Base-by-base conservation (phyloP, 768 basidiomycete genomes). In the Suillus plorans region DNA sequence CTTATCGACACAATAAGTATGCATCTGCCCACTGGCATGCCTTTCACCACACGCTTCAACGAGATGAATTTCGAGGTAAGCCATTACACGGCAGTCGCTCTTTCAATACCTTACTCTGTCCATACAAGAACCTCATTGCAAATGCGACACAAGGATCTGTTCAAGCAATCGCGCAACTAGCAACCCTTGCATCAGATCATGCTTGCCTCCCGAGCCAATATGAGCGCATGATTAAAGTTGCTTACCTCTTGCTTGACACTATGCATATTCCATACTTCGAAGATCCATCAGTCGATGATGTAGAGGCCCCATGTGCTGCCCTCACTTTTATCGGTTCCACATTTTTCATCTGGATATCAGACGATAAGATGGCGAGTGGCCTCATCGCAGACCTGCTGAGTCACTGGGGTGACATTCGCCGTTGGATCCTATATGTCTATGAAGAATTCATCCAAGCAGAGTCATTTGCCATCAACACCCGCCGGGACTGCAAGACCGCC, bases 351-450 rank as follows among this genome's bases (percentile, higher is more conserved):
- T 75, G 74, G 74, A 58, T 73, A 36, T 67, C 53, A 44, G 55
- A 68, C 61, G 56, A 47, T 14, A 68, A 69, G 18, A 49, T 69
- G 41, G 45, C 47, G 56, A 20, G 62, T 25, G 45, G 61, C 14
- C 73, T 75, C n/a, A 18, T 55, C 41, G 66, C 66, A 28, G 58
- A 53, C 3, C 67, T 75, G 20, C 61, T 52, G 22, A 14, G 55
- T 14, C 67, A 70, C 13, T 75, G 74, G 71, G 49, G 66, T 13
- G 69, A 72, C 37, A 69, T 76, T 37, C 73, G 74, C 20, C 66
- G 62, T 0, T 76, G 74, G 74, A 28, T 73, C 6, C 64, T 74
- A 52, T 74, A 68, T 62, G 14, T 76, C 5, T 67, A 74, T 53
- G 37, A 44, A 20, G 55, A 65, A 2, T 44, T 69, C 37, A 66